phyloP scores from a whole-genome alignment of 768 basidiomycete genomes.

The Cantharellus anzutake region DNA sequence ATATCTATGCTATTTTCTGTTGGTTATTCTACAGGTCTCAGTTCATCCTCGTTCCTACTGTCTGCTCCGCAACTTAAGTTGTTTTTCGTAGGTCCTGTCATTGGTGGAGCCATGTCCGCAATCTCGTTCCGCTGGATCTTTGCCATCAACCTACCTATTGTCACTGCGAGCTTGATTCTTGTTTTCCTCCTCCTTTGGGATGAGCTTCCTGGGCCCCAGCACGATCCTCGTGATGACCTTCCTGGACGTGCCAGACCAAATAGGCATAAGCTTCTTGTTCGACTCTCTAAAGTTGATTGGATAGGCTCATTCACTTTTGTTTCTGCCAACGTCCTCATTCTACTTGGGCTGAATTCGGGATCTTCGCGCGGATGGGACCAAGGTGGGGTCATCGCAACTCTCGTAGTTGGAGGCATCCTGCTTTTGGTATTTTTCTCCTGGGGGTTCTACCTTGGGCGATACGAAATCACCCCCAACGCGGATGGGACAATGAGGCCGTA shows the following conservation, averaged over 20 bases:
- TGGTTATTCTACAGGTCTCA: conserved; percentile 16
- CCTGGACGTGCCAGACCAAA: not conserved
- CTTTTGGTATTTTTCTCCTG: conserved; percentile 23
- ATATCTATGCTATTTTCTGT: conserved; percentile 26
- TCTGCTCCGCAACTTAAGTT: conserved; percentile 11
- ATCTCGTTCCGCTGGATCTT: conserved; percentile 35
- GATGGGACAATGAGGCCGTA: not conserved
- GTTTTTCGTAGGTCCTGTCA: conserved; percentile 20
- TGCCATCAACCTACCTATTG: conserved; percentile 31
- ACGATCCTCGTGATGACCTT: conserved; percentile 3
- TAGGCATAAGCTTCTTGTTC: conserved; percentile 3
- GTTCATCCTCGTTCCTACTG: not conserved
- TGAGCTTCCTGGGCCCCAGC: conserved; percentile 3
- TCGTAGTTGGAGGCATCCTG: conserved; percentile 26
- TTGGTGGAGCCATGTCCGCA: conserved; percentile 24
- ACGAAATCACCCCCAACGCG: not conserved
- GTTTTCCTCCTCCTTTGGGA: conserved; percentile 24
- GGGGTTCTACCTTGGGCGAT: conserved; percentile 24
- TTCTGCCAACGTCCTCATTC: conserved; percentile 24
- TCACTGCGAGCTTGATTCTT: conserved; percentile 20
- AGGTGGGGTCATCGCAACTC: conserved; percentile 26
- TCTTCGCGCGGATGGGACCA: conserved; percentile 23
- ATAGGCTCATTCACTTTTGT: conserved; percentile 27
- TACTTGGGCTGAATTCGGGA: conserved; percentile 35
- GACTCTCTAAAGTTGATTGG: conserved; percentile 27